Base-by-base conservation (phyloP, 345 rosid species). In the Eucalyptus cloeziana region DNA sequence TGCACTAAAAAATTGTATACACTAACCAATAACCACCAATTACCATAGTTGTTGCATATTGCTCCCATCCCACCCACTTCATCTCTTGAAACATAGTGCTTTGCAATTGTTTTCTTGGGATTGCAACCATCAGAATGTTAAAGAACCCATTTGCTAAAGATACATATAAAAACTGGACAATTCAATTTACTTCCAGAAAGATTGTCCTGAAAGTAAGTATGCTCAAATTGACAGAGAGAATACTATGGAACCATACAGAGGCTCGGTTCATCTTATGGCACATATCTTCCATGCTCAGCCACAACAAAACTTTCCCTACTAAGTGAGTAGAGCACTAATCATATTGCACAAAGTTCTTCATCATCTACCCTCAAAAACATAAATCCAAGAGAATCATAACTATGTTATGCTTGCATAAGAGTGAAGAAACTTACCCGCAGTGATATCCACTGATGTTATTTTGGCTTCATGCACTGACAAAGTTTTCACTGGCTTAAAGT, bases 401-500 rank as follows among this genome's bases (percentile, higher is more conserved):
- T 30, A 33, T 40, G 30, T 45, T 85, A 43, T 9, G 67, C 17
- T 56, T 67, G 52, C 45, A 37, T 58, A 44, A 33, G 7, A 43
- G 43, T 16, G 47, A 88, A 37, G 89, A 76, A 89, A 89, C 86
- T 87, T 89, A 95, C 96, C 97, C 86, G 93, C 91, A 79, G 92
- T 49, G 62, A 97, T 89, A 92, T 97, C 98, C 87, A 96, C 47
- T 60, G 97, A 95, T 16, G 96, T 91, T 22, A 97, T 96, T 91
- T 97, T 95, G 33, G 97, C 95, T 94, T 98, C 99, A 51, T 97
- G 99, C 54, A 95, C 99, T 13, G 95, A 91, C 89, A 97, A 92
- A 87, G 94, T 92, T 91, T 93, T 98, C 22, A 97, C 96, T 69
- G 94, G 99, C 94, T 96, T 95, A 89, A 97, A 98, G 90, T 98